Percentiles rank a stretch among this genome's conserved stretches.
phyloP scores from a whole-genome alignment of 345 rosid genomes.

The Dovyalis caffra region DNA sequence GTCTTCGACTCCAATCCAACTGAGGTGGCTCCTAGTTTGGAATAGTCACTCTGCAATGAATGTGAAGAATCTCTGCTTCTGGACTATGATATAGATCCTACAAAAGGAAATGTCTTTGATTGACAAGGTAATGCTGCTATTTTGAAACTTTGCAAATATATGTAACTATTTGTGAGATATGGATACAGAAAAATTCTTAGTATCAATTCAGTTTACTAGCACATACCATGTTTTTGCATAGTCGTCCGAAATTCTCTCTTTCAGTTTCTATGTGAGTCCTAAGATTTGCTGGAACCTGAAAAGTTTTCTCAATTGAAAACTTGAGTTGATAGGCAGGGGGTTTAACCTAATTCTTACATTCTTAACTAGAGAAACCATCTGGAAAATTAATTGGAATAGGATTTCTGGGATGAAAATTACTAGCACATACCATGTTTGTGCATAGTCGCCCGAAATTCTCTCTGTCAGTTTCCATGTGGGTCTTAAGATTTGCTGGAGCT shows the following conservation, averaged over 20 bases:
- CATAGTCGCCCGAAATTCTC: not conserved
- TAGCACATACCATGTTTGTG: not conserved
- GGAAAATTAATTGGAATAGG: not conserved
- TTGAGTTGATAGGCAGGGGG: not conserved
- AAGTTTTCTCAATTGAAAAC: not conserved
- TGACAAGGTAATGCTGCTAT: constrained; percentile 25
- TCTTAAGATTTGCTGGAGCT: not conserved
- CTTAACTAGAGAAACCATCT: not conserved
- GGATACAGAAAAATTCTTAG: constrained; percentile 11
- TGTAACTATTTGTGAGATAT: constrained; percentile 10
- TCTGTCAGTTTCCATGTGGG: not conserved
- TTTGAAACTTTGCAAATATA: constrained; percentile 7
- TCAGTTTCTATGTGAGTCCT: not conserved
- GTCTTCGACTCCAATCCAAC: constrained; percentile 97
- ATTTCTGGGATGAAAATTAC: not conserved
- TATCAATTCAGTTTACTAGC: constrained; percentile 5
- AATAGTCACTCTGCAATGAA: constrained; percentile 35
- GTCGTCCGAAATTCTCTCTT: not conserved
- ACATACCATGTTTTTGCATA: not conserved
- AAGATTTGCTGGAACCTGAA: not conserved
- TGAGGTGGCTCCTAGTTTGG: constrained; percentile 91
- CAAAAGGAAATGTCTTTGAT: constrained; percentile 10
- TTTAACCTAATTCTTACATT: not conserved
- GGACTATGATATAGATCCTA: not conserved
- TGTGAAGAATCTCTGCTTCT: constrained; percentile 13